phyloP scores from a whole-genome alignment of 2,329 filamentous ascomycete genomes.

The Beauveria caledonica region DNA sequence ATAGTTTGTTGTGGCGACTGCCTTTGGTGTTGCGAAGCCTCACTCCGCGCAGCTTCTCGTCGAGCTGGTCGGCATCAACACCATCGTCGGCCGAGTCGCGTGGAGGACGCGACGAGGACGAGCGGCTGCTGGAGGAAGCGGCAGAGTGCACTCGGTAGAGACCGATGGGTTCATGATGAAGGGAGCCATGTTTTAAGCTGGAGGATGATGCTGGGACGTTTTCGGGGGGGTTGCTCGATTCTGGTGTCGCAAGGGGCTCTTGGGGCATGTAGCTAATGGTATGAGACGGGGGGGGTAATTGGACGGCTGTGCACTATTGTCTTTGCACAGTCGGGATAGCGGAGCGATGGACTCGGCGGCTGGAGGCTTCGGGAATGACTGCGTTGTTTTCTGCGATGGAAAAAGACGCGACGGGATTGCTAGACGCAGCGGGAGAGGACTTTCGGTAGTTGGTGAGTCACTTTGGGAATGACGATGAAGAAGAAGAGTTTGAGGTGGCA shows the following conservation, averaged over 20 bases:
- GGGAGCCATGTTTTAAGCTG: conserved; percentile 50
- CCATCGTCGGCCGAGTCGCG: conserved; percentile 20
- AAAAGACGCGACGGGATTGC: conserved; percentile 3
- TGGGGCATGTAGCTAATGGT: conserved; percentile 55
- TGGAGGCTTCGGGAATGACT: background rate
- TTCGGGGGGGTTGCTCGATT: conserved; percentile 31
- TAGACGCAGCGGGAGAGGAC: background rate
- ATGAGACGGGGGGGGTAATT: conserved; percentile 23
- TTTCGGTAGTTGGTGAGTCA: conserved; percentile 7
- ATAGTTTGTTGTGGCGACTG: conserved; percentile 15
- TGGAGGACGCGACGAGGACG: conserved; percentile 26
- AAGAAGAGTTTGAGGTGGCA: background rate
- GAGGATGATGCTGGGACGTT: conserved; percentile 23
- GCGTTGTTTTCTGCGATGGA: conserved; percentile 1
- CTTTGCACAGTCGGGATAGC: conserved; percentile 41
- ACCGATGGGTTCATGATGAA: conserved; percentile 34
- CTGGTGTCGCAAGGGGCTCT: conserved; percentile 42
- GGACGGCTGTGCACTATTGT: conserved; percentile 41
- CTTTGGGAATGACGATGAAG: conserved; percentile 7
- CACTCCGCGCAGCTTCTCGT: conserved; percentile 46
- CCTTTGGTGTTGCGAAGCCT: conserved; percentile 27
- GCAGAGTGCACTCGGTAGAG: conserved; percentile 24
- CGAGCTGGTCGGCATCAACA: conserved; percentile 35
- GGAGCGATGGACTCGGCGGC: conserved; percentile 6
- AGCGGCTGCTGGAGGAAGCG: conserved; percentile 28